Percentiles rank a stretch among this genome's conserved stretches.
phyloP scores from a whole-genome alignment of 176 grass and related monocot species.

The Leersia perrieri region DNA sequence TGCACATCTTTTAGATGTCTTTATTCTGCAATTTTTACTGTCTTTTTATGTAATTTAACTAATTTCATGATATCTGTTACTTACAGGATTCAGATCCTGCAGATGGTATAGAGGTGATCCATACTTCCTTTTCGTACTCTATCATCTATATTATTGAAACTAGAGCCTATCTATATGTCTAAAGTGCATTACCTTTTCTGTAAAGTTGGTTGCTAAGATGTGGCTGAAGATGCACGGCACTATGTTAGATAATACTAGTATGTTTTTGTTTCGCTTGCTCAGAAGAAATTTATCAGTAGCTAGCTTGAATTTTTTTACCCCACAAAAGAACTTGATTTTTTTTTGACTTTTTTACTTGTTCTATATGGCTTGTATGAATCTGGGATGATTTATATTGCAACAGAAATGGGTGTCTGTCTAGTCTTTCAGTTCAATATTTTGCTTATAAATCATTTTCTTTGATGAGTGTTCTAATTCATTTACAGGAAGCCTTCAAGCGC shows the following conservation, averaged over 20 bases:
- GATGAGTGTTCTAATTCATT: slow-evolving; percentile 22
- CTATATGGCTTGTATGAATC: neutral
- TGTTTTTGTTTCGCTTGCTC: slow-evolving; percentile 4
- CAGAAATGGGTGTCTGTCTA: neutral
- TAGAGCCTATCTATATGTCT: neutral
- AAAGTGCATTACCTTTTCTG: neutral
- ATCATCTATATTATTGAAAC: neutral
- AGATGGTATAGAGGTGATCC: slow-evolving; percentile 36
- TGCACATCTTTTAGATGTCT: neutral
- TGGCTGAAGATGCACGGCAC: neutral
- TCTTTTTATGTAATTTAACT: slow-evolving; percentile 12
- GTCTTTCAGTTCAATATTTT: slow-evolving; percentile 16
- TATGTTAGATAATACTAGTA: neutral
- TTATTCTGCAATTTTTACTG: neutral
- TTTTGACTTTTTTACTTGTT: slow-evolving; percentile 2
- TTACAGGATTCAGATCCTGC: slow-evolving; percentile 33
- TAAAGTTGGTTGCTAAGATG: neutral
- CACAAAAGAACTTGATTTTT: neutral
- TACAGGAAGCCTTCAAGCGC: slow-evolving; percentile 70
- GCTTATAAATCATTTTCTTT: slow-evolving; percentile 14
- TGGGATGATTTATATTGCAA: slow-evolving; percentile 6
- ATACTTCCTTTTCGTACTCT: neutral
- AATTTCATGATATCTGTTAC: neutral
- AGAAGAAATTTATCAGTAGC: neutral
- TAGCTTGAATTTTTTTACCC: neutral